Conservation (phyloP, 345 rosid species). For the Sonneratia alba region DNA sequence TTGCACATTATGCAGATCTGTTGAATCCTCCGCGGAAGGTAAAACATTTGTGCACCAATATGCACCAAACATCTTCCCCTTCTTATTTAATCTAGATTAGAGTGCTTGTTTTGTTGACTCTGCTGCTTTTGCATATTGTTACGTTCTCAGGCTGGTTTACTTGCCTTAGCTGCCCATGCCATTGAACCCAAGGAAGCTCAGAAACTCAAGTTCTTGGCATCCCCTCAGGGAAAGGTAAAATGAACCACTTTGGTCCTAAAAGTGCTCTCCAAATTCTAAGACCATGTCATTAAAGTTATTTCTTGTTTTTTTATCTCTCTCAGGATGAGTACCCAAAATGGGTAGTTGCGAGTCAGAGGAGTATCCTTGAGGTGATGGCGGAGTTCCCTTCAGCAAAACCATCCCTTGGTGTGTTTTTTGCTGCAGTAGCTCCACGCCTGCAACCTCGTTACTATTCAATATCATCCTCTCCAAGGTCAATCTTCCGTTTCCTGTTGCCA, state of each 20-base stretch:
- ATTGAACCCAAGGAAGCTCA: conserved; percentile 87
- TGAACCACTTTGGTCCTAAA: background rate
- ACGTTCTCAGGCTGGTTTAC: conserved; percentile 56
- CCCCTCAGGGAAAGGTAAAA: conserved; percentile 88
- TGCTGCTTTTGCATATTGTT: background rate
- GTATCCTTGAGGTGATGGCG: conserved; percentile 91
- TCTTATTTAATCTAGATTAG: too few relatives aligned
- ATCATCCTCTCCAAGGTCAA: conserved; percentile 87
- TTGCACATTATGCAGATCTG: conserved; percentile 77
- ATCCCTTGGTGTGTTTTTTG: conserved; percentile 92
- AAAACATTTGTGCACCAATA: conserved; percentile 6
- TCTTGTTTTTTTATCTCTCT: background rate
- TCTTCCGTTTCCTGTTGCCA: background rate
- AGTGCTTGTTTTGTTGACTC: background rate
- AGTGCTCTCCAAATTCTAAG: conserved; percentile 16
- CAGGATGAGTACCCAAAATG: conserved; percentile 93
- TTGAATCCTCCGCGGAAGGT: conserved; percentile 92
- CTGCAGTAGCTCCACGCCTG: conserved; percentile 76
- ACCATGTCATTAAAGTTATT: background rate
- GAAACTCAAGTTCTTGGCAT: conserved; percentile 65
- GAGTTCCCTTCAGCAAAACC: conserved; percentile 86
- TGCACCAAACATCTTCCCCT: too few relatives aligned
- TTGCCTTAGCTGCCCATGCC: conserved; percentile 94
- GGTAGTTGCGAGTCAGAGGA: conserved; percentile 67
- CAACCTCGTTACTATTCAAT: conserved; percentile 92